These are phyloP conservation scores for Sugiyamaella novakii DNA, from an alignment of 1,139 yeast genomes.

Conservation along the genomic window DNA sequence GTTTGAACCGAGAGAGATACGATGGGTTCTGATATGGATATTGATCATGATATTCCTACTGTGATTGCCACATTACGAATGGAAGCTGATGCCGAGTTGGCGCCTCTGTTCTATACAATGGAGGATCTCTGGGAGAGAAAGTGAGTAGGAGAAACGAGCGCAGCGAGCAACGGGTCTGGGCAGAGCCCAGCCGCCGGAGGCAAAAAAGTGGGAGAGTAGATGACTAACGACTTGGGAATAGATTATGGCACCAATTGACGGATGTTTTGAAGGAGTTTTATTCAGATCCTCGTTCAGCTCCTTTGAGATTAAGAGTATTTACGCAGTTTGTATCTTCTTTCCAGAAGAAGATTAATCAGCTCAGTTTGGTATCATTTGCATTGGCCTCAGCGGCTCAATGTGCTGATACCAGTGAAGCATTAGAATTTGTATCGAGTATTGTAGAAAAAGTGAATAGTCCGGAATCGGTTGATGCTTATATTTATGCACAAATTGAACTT, in stretches of 20 bases:
- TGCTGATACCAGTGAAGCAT: constrained; percentile 52
- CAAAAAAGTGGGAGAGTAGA: no score
- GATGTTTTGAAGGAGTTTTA: constrained; percentile 65
- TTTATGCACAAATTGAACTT: constrained; percentile 74
- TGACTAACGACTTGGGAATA: constrained; percentile 13
- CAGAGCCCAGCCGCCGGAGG: not conserved
- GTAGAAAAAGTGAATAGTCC: constrained; percentile 51
- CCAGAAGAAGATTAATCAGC: constrained; percentile 71
- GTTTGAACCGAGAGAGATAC: no score
- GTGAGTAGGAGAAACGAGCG: constrained; percentile 33
- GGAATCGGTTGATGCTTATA: constrained; percentile 50
- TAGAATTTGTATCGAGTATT: constrained; percentile 58
- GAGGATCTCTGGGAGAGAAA: constrained; percentile 89
- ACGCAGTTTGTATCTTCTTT: constrained; percentile 70
- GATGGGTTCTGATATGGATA: constrained; percentile 35
- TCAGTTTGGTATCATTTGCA: constrained; percentile 76
- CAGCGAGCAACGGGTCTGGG: not conserved
- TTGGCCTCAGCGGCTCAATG: constrained; percentile 57
- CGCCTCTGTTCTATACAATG: constrained; percentile 68
- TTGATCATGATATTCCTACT: constrained; percentile 51
- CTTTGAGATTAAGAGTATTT: constrained; percentile 66
- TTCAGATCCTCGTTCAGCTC: constrained; percentile 52
- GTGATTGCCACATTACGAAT: constrained; percentile 70
- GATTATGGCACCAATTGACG: constrained; percentile 75
- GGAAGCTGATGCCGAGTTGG: constrained; percentile 66